Evolutionary conservation across 352 stramenopile genomes (phyloP).

Genomic region (Globisporangium acanthophoron): DNA sequence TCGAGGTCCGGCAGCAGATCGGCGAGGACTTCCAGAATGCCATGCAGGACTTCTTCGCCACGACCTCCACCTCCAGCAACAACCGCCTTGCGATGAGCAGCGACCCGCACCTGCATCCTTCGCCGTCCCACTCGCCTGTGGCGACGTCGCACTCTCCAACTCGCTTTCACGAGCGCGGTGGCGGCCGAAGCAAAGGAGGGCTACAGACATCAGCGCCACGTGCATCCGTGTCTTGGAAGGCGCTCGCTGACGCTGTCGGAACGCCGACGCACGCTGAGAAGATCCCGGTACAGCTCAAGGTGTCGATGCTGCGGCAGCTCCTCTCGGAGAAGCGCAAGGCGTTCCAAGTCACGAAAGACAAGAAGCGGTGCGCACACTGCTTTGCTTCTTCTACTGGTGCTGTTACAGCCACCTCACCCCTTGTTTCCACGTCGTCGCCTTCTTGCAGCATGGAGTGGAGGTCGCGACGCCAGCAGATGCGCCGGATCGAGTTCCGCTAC

Average conservation of each 20-base stretch:
- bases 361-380: constrained; percentile 17
- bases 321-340: constrained; percentile 54
- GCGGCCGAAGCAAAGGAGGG: not conserved
- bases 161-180: not conserved
- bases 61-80: constrained; percentile 2
- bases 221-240: constrained; percentile 4
- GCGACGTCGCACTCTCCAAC: not conserved
- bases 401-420: not conserved
- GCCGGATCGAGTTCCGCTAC: constrained; percentile 55
- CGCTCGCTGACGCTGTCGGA: constrained; percentile 1
- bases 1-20: constrained; percentile 36
- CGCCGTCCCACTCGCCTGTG: not conserved
- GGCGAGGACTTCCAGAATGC: constrained; percentile 48
- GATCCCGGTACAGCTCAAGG: constrained; percentile 46
- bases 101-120: not conserved
- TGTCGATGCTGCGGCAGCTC: constrained; percentile 43
- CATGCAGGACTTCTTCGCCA: constrained; percentile 56
- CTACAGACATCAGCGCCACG: not conserved
- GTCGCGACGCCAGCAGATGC: constrained; percentile 37
- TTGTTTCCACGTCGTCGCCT: not conserved
- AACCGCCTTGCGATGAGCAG: not conserved
- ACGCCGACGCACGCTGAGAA: constrained; percentile 23
- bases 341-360: constrained; percentile 38
- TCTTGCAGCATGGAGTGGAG: constrained; percentile 40
- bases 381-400: not conserved